phyloP scores from a whole-genome alignment of 2,329 filamentous ascomycete genomes.

The Pseudogymnoascus sp. region DNA sequence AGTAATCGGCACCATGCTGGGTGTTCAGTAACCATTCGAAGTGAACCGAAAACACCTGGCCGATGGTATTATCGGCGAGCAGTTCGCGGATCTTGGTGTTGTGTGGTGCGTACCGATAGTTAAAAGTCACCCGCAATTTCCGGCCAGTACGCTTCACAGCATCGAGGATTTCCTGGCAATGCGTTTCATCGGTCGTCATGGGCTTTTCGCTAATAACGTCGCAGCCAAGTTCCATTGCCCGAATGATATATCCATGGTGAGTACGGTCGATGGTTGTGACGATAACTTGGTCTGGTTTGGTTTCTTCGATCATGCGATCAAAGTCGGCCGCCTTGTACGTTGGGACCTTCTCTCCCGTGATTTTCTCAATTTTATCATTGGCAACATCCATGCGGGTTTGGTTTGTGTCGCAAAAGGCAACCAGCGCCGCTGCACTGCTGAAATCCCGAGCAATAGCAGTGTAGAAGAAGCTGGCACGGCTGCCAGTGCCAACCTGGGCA shows the following conservation, averaged over 20 bases:
- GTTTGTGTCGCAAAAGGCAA: conserved; percentile 53
- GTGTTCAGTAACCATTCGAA: conserved; percentile 59
- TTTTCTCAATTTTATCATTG: conserved; percentile 38
- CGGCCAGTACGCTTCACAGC: conserved; percentile 42
- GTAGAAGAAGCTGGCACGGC: conserved; percentile 54
- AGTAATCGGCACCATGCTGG: conserved; percentile 54
- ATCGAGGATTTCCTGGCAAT: conserved; percentile 46
- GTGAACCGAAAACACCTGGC: conserved; percentile 48
- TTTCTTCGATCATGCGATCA: conserved; percentile 49
- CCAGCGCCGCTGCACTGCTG: conserved; percentile 40
- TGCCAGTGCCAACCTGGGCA: conserved; percentile 51
- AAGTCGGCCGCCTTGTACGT: conserved; percentile 48
- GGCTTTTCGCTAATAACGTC: conserved; percentile 57
- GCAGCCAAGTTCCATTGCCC: conserved; percentile 50
- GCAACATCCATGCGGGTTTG: conserved; percentile 51
- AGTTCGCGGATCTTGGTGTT: conserved; percentile 52
- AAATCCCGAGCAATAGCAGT: conserved; percentile 48
- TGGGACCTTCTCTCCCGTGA: conserved; percentile 42
- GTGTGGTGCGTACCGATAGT: conserved; percentile 59
- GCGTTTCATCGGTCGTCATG: conserved; percentile 53
- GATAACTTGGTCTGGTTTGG: conserved; percentile 52
- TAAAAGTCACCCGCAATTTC: conserved; percentile 51
- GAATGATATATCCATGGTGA: conserved; percentile 52
- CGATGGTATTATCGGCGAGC: conserved; percentile 46
- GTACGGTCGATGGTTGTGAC: conserved; percentile 56